Evolutionary conservation across 345 rosid genomes (phyloP).

Genomic region (Arabis alpina): DNA sequence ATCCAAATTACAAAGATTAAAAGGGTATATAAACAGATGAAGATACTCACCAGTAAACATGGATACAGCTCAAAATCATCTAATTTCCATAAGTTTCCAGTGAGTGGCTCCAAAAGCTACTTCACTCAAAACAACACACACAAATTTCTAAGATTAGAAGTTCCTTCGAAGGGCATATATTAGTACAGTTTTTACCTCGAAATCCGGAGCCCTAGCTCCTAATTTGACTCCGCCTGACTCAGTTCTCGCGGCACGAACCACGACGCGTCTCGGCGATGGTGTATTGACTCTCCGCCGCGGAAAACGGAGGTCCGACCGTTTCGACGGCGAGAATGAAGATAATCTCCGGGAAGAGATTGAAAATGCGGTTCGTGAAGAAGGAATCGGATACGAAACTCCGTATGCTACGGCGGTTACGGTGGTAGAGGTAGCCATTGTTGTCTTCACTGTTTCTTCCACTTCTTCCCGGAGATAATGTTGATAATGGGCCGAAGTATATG

Average conservation of each 20-base stretch:
- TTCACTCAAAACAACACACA: constrained; percentile 26
- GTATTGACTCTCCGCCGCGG: constrained; percentile 43
- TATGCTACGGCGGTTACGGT: constrained; percentile 29
- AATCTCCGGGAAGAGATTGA: constrained; percentile 15
- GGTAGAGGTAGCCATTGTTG: constrained; percentile 48
- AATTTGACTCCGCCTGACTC: constrained; percentile 64
- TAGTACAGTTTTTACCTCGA: constrained; percentile 51
- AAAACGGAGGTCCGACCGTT: constrained; percentile 30
- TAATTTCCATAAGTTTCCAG: constrained; percentile 77
- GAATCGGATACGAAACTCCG: constrained; percentile 31
- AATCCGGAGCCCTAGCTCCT: constrained; percentile 69
- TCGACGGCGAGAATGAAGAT: constrained; percentile 35
- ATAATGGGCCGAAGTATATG: constrained; percentile 2
- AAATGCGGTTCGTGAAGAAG: constrained; percentile 26
- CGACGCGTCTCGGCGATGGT: constrained; percentile 45
- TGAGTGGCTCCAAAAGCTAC: constrained; percentile 77
- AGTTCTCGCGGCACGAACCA: constrained; percentile 64
- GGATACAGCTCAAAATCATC: constrained; percentile 88
- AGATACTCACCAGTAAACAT: constrained; percentile 61
- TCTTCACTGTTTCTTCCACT: constrained; percentile 11
- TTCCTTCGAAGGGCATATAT: neutral
- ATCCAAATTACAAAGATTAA: neutral
- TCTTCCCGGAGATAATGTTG: constrained; percentile 5
- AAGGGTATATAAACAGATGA: neutral
- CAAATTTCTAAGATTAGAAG: neutral